phyloP scores from a whole-genome alignment of 768 basidiomycete species.

The Leccinellum rugosiceps region DNA sequence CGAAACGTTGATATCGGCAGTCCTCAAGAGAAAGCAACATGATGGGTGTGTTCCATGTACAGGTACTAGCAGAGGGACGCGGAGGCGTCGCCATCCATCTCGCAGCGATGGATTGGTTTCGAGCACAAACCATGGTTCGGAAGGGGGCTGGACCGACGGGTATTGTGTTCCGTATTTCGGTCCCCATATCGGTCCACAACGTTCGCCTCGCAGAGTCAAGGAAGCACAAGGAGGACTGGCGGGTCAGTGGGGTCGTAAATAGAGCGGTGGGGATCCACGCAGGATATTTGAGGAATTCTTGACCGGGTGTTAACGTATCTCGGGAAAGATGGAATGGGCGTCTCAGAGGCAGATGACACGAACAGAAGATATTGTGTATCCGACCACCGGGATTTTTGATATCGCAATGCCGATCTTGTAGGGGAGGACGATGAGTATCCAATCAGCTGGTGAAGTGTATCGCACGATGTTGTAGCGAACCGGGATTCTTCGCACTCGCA shows the following conservation, averaged over 20 bases:
- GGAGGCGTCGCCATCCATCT: constrained; percentile 8
- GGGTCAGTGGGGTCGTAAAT: not conserved
- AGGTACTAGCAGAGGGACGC: not conserved
- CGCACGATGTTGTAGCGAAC: too few relatives aligned
- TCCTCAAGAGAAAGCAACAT: too few relatives aligned
- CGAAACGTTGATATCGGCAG: too few relatives aligned
- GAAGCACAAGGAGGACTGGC: constrained; percentile 11
- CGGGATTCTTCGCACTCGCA: too few relatives aligned
- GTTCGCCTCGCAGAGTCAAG: not conserved
- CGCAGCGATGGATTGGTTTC: constrained; percentile 3
- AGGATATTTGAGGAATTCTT: constrained; percentile 6
- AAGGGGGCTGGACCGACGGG: constrained; percentile 1
- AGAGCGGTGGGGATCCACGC: constrained; percentile 1
- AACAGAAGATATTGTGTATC: constrained; percentile 7
- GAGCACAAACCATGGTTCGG: constrained; percentile 9
- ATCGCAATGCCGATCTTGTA: constrained; percentile 12
- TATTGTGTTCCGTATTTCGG: constrained; percentile 5
- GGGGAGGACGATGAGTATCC: constrained; percentile 10
- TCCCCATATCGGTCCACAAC: not conserved
- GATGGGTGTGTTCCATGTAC: too few relatives aligned
- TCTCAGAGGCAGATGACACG: constrained; percentile 9
- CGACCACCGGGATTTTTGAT: constrained; percentile 10
- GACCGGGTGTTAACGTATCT: constrained; percentile 5
- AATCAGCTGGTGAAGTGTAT: constrained; percentile 1
- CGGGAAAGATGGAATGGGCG: constrained; percentile 13